Evolutionary conservation across 768 basidiomycete species (phyloP), one percentile per base, ranked within the genome.

Genomic region (Boletus subcaerulescens): DNA sequence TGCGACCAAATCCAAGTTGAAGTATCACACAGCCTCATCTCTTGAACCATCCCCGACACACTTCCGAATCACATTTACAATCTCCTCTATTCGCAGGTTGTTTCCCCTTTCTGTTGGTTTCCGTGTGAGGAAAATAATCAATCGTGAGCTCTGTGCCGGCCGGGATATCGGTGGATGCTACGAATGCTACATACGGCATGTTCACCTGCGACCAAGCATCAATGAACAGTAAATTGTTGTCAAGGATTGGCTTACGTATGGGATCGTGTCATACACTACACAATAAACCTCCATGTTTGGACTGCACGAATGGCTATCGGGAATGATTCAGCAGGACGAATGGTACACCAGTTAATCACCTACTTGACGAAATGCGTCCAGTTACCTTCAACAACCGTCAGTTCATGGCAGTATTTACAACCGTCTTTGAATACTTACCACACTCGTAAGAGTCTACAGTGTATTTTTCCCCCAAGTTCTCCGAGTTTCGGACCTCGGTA

Each of bases 281-380:
- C 79, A 76, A 53, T 79, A 85, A 1, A 85, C 77, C 0, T 62
- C 59, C 53, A 84, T 65, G 57, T 86, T 87, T 6, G 87, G 86
- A 14, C 72, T 65, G 58, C 87, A 89, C 0, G 85, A 87, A 62
- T 89, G 87, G 60, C 87, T 89, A 60, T n/a, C 53, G 24, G 12
- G 18, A 11, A 14, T n/a, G 20, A 17, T 6, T 60, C 44, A 59
- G 62, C 36, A 56, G 22, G 15, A 43, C 43, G 43, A 52, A 6
- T 22, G 10, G 3, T 33, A 12, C 5, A 14, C 31, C 32, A 29
- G 20, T n/a, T 15, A 26, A 39, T 33, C 14, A 38, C 83, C 55
- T 59, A 86, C 87, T 89, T 89, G 32, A 89, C 73, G 57, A 89
- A 89, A 5, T 86, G 78, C 9, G 86, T 85, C 87, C 87, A 89